Evolutionary conservation across 345 rosid genomes (phyloP), one percentile per base, ranked within the genome.

Genomic region (Arabidopsis arenosa): DNA sequence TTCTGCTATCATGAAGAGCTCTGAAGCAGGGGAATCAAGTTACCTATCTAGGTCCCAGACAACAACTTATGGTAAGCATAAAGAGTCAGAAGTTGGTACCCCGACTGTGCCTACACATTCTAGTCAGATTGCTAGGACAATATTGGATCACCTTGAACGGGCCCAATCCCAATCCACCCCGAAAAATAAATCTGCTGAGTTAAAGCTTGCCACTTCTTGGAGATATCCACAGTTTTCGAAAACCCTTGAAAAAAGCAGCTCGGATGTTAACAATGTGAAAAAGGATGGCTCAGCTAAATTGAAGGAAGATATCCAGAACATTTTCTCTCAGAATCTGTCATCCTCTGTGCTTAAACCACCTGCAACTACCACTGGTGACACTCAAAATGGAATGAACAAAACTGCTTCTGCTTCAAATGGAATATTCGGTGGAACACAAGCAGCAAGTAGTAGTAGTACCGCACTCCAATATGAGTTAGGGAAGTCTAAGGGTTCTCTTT

Each of bases 111-210:
- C 86, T 66, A 53, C 86, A 26, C 93, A 92, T 79, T 88, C 99
- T 69, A 88, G 88, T 79, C 92, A 85, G 89, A 72, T 80, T 52
- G 97, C 97, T 70, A 82, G 84, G 75, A 90, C 80, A 74, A 95
- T 95, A 82, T 51, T 90, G 84, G 97, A 89, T 61, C 87, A 84
- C 70, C 90, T 95, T 70, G 92, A 90, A 37, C 84, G 97, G 78
- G 86, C 82, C 67, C 68, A 79, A 40, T 76, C 82, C 67, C 68
- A 79, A 40, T 76, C 85, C 63, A 88, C 90, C 73, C 96, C 96
- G 9, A 89, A 83, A 76, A 83, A 81, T 11, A 95, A 86, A 78
- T 72, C 86, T 63, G 84, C 80, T 10, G 99, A 95, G 87, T 82
- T 95, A 74, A 87, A 81, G 87, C 77, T 86, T 59, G 90, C 90